Conservation (phyloP, 179 eudicot species). For the Pouteria campechiana region DNA sequence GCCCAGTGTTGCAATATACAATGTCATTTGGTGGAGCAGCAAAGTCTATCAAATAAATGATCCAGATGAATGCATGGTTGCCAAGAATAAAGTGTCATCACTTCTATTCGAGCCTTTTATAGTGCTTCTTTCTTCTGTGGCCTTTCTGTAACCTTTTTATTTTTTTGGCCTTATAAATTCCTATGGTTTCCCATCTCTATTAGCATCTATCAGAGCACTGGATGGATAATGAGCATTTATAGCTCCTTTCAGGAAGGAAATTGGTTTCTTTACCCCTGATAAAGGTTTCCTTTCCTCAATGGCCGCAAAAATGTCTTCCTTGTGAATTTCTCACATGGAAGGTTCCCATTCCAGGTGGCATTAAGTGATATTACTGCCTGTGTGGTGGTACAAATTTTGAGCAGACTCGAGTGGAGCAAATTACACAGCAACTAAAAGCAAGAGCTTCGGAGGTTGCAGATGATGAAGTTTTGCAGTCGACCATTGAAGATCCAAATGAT, state of each 20-base stretch:
- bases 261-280: constrained; percentile 10
- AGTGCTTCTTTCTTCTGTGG: background rate
- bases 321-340: constrained; percentile 48
- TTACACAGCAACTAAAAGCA: constrained; percentile 47
- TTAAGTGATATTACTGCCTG: constrained; percentile 57
- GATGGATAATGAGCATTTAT: constrained; percentile 20
- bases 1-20: no score
- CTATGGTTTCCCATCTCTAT: background rate
- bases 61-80: no score
- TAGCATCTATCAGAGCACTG: no score
- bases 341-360: constrained; percentile 48
- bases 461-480: constrained; percentile 16
- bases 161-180: background rate
- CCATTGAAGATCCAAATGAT: constrained; percentile 10
- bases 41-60: no score
- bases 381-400: constrained; percentile 64
- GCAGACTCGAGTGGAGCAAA: constrained; percentile 95
- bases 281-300: constrained; percentile 12
- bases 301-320: constrained; percentile 39
- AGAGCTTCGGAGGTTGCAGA: constrained; percentile 33
- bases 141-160: background rate
- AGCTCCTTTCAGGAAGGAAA: constrained; percentile 15
- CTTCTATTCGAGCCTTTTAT: background rate
- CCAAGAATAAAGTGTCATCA: no score
- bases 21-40: no score